Base-by-base conservation (phyloP, 495 filamentous ascomycete genomes). In the Clavariopsis aquatica region DNA sequence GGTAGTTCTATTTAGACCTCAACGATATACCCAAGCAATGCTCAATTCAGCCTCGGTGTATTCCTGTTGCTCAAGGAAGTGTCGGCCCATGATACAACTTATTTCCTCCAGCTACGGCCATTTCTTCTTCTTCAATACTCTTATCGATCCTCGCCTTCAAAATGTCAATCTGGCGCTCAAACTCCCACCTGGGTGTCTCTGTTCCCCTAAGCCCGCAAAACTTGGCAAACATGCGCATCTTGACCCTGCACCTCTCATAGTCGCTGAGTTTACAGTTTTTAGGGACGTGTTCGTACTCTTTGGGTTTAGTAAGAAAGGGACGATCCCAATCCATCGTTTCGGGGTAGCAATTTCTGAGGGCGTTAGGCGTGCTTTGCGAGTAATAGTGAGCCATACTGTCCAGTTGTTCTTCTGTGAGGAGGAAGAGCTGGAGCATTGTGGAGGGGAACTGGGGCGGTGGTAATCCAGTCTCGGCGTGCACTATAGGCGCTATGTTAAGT, bases 371-470 rank as follows among this genome's bases (percentile, higher is more conserved):
- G 49, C 82, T 78, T 72, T 96, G 91, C 74, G 92, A 86, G 75
- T 91, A 94, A 73, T 89, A 87, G 38, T 79, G 76, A 8, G 90
- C 89, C 6, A 96, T 84, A 36, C 73, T 73, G 70, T 95, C 89
- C 45, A 92, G 83, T 73, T 93, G 79, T 22, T 66, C 71, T 65
- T 84, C 81, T 29, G 89, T 91, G 45, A 95, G 82, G 24, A 94
- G 84, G 78, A 88, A 89, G 79, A 86, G 92, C 73, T 82, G 76
- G 0, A 93, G 81, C 15, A 92, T 71, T 0, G 82, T 88, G 0
- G 31, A 59, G 0, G 91, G 91, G 77, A 90, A 95, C 19, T 76
- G 63, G 0, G 87, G 85, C 73, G 91, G 87, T 0, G 83, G 60
- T 10, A 73, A 66, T 51, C 87, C 88, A 0, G 83, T 83, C 9